These are phyloP conservation scores for Hypoxylon rickii DNA, from an alignment of 495 filamentous ascomycete species.

Conservation along the genomic window DNA sequence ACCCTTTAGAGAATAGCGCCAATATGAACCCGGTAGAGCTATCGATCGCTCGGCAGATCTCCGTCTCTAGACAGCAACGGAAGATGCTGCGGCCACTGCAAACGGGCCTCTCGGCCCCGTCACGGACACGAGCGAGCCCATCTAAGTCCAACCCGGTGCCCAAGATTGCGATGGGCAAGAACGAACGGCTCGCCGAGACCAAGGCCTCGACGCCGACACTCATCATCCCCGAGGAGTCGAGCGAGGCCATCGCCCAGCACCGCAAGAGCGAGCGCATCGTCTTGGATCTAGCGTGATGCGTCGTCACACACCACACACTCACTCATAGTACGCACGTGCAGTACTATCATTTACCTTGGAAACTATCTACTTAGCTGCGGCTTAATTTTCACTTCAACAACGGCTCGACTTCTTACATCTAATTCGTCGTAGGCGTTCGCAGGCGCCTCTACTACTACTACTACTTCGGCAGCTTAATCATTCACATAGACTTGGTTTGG, in stretches of 20 bases:
- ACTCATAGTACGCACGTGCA: neutral
- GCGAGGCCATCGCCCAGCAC: slow-evolving; percentile 31
- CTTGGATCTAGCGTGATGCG: slow-evolving; percentile 41
- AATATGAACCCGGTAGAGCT: slow-evolving; percentile 54
- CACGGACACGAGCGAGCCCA: slow-evolving; percentile 6
- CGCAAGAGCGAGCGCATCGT: slow-evolving; percentile 56
- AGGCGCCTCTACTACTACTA: too few species aligned
- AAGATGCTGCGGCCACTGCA: slow-evolving; percentile 48
- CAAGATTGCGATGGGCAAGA: slow-evolving; percentile 30
- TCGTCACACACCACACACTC: neutral
- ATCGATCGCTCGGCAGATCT: slow-evolving; percentile 64
- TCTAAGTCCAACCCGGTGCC: slow-evolving; percentile 20
- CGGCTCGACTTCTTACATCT: too few species aligned
- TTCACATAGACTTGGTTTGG: too few species aligned
- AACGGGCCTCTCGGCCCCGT: slow-evolving; percentile 20
- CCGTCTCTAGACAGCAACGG: slow-evolving; percentile 59
- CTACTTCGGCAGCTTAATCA: too few species aligned
- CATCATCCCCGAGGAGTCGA: slow-evolving; percentile 32
- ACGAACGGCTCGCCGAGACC: slow-evolving; percentile 43
- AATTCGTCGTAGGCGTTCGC: too few species aligned
- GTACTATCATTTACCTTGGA: too few species aligned
- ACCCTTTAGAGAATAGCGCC: slow-evolving; percentile 37
- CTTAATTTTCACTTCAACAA: too few species aligned
- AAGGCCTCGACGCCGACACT: slow-evolving; percentile 44
- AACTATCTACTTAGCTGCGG: too few species aligned